Conservation (phyloP, 179 eudicot species). For the Spinacia oleracea region DNA sequence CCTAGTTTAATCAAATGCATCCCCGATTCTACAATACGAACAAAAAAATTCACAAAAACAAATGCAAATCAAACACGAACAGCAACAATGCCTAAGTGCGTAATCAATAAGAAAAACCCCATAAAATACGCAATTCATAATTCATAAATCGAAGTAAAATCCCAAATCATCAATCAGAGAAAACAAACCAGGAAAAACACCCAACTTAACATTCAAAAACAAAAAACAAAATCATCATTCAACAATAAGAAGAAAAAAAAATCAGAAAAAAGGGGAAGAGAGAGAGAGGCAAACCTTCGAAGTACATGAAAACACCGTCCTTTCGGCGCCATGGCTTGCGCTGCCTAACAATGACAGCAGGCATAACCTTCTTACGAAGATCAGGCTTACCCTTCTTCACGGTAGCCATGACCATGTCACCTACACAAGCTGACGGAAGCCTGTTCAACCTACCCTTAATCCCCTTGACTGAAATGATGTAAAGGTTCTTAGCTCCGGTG, state of each 20-base stretch:
- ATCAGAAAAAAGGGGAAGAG: not conserved
- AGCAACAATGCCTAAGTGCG: too few species aligned
- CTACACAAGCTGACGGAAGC: constrained; percentile 37
- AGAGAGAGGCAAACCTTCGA: constrained; percentile 31
- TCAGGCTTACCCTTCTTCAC: constrained; percentile 41
- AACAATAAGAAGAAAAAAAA: not conserved
- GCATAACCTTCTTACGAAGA: constrained; percentile 45
- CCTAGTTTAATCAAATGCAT: not conserved
- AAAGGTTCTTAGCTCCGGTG: constrained; percentile 37
- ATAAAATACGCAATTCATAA: too few species aligned
- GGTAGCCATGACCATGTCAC: constrained; percentile 43
- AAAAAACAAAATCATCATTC: not conserved
- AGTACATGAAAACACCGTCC: constrained; percentile 50
- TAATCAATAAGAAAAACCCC: too few species aligned
- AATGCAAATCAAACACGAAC: too few species aligned
- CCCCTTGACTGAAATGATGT: constrained; percentile 35
- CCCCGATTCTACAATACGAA: too few species aligned
- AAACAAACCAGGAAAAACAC: not conserved
- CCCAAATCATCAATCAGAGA: too few species aligned
- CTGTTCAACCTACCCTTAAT: constrained; percentile 37
- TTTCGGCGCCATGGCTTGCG: constrained; percentile 49
- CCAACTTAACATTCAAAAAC: not conserved
- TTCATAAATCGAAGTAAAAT: too few species aligned
- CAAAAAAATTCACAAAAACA: too few species aligned
- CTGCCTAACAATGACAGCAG: constrained; percentile 39